Conservation (phyloP, 129 eudicot genomes). For the Dittrichia graveolens region DNA sequence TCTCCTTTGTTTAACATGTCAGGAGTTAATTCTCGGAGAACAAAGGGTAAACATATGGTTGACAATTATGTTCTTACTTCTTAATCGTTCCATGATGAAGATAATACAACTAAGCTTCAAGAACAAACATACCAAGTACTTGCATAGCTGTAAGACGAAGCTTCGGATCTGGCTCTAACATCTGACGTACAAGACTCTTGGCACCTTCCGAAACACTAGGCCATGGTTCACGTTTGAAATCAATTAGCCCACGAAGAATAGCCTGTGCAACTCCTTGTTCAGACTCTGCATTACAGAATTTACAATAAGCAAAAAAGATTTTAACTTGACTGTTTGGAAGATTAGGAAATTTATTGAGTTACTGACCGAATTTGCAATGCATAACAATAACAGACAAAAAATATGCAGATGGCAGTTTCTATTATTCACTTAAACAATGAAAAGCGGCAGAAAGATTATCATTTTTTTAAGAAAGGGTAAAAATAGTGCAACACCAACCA, state of each 20-base stretch:
- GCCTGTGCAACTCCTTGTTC: constrained; percentile 99
- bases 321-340: not conserved
- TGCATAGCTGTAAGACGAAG: constrained; percentile 76
- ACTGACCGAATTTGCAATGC: no score
- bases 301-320: constrained; percentile 8
- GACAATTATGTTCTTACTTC: not conserved
- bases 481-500: no score
- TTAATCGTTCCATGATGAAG: no score
- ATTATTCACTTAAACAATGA: not conserved
- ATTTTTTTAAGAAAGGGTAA: no score
- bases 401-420: no score
- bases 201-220: constrained; percentile 90
- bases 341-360: not conserved
- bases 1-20: not conserved
- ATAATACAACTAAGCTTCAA: constrained; percentile 7
- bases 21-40: no score
- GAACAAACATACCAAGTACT: constrained; percentile 66
- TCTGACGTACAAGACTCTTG: constrained; percentile 76
- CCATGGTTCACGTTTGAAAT: constrained; percentile 94
- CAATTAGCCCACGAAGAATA: constrained; percentile 78
- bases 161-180: constrained; percentile 89
- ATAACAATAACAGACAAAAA: no score
- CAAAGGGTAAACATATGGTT: not conserved
- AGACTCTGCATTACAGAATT: constrained; percentile 59
- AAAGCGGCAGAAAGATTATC: not conserved